These are phyloP conservation scores for Pilatotrama ljubarskyi DNA, from an alignment of 768 basidiomycete genomes.

Conservation along the genomic window DNA sequence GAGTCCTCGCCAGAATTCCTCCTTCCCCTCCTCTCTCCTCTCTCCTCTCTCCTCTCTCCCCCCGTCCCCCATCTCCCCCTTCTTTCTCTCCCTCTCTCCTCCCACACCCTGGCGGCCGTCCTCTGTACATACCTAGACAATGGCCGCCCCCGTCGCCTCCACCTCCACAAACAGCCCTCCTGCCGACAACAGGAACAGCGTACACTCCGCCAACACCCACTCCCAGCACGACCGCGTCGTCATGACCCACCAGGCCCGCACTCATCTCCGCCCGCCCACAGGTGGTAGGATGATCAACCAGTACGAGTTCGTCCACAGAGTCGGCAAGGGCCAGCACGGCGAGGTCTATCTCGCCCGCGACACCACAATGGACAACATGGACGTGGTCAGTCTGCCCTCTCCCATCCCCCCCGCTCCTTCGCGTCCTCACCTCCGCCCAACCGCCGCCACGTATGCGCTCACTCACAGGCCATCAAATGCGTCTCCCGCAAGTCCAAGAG, in stretches of 20 bases:
- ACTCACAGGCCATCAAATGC: constrained; percentile 72
- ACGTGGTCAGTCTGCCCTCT: constrained; percentile 43
- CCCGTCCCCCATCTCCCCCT: not conserved
- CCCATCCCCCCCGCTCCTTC: not conserved
- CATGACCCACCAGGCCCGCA: constrained; percentile 41
- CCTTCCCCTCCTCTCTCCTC: not conserved
- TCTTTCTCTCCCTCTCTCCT: constrained; percentile 6
- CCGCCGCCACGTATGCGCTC: not conserved
- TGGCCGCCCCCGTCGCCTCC: constrained; percentile 24
- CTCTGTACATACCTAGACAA: constrained; percentile 23
- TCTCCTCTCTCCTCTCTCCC: constrained; percentile 4
- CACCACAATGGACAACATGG: constrained; percentile 39
- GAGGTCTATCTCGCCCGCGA: constrained; percentile 78
- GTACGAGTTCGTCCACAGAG: constrained; percentile 72
- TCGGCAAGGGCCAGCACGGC: constrained; percentile 90
- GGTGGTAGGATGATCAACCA: constrained; percentile 69
- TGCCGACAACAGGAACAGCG: constrained; percentile 18
- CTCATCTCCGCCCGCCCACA: constrained; percentile 40
- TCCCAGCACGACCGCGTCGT: constrained; percentile 46
- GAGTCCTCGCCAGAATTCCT: constrained; percentile 16
- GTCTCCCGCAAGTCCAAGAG: constrained; percentile 72
- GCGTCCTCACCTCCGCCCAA: constrained; percentile 34
- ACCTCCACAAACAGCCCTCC: constrained; percentile 19
- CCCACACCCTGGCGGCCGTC: constrained; percentile 8
- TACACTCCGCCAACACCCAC: constrained; percentile 18